Evolutionary conservation across 441 rosid species (phyloP).

Genomic region (Theobroma grandiflorum): DNA sequence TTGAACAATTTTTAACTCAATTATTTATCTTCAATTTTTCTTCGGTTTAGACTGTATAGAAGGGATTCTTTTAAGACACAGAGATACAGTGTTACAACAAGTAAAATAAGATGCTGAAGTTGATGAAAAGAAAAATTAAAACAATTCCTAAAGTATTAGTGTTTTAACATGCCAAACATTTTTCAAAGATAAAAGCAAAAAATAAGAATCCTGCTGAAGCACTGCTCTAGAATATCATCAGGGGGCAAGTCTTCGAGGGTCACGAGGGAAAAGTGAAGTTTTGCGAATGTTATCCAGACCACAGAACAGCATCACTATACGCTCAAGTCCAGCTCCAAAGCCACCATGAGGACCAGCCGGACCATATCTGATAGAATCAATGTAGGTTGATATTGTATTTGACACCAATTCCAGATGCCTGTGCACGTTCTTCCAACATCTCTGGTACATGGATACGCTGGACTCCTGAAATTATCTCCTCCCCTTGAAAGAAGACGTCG

Average conservation of each 20-base stretch:
- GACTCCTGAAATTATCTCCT: slow-evolving; percentile 93
- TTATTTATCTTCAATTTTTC: too few species aligned
- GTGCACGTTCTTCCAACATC: slow-evolving; percentile 69
- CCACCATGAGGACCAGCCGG: slow-evolving; percentile 77
- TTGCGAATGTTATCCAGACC: slow-evolving; percentile 80
- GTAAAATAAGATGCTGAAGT: too few species aligned
- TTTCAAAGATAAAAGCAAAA: too few species aligned
- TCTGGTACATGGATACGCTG: slow-evolving; percentile 88
- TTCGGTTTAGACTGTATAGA: too few species aligned
- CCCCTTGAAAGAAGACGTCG: slow-evolving; percentile 97
- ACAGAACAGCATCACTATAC: slow-evolving; percentile 82
- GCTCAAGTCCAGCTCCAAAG: slow-evolving; percentile 77
- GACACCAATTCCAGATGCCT: slow-evolving; percentile 72
- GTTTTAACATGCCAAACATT: too few species aligned
- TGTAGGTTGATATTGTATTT: slow-evolving; percentile 69
- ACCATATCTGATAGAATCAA: slow-evolving; percentile 87
- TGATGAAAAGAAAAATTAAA: too few species aligned
- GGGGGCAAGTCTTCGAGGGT: slow-evolving; percentile 74
- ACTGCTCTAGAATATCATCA: slow-evolving; percentile 4
- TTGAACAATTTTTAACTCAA: too few species aligned
- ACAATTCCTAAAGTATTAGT: too few species aligned
- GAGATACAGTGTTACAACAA: too few species aligned
- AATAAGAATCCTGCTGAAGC: too few species aligned
- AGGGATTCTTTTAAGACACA: too few species aligned
- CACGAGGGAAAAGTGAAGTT: slow-evolving; percentile 84